Conservation (phyloP, 768 basidiomycete species). For the Roridomyces roridus region DNA sequence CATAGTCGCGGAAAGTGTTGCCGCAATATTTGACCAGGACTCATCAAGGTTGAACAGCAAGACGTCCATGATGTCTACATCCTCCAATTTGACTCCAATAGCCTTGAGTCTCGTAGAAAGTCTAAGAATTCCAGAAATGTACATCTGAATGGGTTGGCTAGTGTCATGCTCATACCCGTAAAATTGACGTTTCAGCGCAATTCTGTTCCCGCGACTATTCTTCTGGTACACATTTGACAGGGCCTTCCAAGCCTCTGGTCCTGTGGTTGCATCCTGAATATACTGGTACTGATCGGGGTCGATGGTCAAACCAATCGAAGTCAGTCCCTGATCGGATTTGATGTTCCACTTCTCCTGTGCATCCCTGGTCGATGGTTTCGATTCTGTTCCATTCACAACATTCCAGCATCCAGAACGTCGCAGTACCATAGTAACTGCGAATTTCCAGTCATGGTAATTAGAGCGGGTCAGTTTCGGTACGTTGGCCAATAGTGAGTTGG, state of each 20-base stretch:
- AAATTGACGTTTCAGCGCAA: not conserved
- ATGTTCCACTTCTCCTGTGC: not conserved
- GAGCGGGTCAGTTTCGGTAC: not conserved
- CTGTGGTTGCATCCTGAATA: not conserved
- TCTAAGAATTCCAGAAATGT: not conserved
- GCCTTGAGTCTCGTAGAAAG: slow-evolving; percentile 1
- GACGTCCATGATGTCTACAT: not conserved
- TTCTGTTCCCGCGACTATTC: not conserved
- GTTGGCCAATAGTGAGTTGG: not conserved
- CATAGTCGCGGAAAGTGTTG: not conserved
- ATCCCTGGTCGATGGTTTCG: not conserved
- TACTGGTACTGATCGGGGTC: not conserved
- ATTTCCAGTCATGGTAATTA: not conserved
- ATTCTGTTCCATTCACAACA: not conserved
- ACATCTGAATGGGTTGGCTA: not conserved
- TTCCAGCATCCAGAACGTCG: not conserved
- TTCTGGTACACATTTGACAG: not conserved
- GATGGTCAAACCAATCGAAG: not conserved
- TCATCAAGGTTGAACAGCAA: not conserved
- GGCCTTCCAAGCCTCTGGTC: not conserved
- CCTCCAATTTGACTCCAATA: slow-evolving; percentile 3
- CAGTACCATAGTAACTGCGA: not conserved
- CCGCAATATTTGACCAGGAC: not conserved
- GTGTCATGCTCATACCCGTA: not conserved
- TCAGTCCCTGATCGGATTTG: not conserved